These are phyloP conservation scores for Fusarium sp. DNA, from an alignment of 2,329 filamentous ascomycete species.

Conservation along the genomic window DNA sequence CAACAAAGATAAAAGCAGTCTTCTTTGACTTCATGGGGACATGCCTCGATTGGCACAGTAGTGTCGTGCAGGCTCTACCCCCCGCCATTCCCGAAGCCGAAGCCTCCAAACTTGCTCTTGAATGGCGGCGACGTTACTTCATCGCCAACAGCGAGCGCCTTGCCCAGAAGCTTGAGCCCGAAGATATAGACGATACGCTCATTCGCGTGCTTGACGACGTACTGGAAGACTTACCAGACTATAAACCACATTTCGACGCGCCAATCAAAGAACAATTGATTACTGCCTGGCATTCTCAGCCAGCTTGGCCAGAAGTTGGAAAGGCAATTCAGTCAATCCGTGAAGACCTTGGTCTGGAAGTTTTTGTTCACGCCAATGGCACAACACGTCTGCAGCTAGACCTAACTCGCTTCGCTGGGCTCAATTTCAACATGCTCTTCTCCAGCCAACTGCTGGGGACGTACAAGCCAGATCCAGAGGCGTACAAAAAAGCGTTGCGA, in stretches of 20 bases:
- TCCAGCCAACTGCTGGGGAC: slow-evolving; percentile 60
- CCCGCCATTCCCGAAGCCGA: slow-evolving; percentile 41
- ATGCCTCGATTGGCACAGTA: slow-evolving; percentile 63
- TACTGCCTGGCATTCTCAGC: slow-evolving; percentile 58
- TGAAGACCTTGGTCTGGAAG: slow-evolving; percentile 49
- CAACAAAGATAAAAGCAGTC: slow-evolving; percentile 52
- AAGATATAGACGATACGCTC: slow-evolving; percentile 63
- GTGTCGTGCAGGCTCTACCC: slow-evolving; percentile 50
- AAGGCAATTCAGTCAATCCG: slow-evolving; percentile 52
- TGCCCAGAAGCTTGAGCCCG: slow-evolving; percentile 42
- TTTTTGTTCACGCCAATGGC: slow-evolving; percentile 64
- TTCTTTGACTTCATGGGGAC: slow-evolving; percentile 69
- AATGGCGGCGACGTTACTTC: slow-evolving; percentile 63
- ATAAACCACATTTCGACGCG: slow-evolving; percentile 21
- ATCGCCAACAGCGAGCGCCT: slow-evolving; percentile 53
- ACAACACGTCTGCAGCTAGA: slow-evolving; percentile 65
- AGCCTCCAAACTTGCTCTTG: slow-evolving; percentile 55
- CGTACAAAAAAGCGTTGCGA: slow-evolving; percentile 56
- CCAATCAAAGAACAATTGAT: slow-evolving; percentile 41
- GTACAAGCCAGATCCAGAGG: slow-evolving; percentile 58
- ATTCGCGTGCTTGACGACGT: slow-evolving; percentile 50
- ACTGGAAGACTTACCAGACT: slow-evolving; percentile 29
- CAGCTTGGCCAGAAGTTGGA: slow-evolving; percentile 61
- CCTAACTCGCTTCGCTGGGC: slow-evolving; percentile 55
- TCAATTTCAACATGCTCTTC: slow-evolving; percentile 62